Percentiles rank a stretch among this genome's conserved stretches.
phyloP scores from a whole-genome alignment of 768 basidiomycete genomes.

The Trametes gibbosa region DNA sequence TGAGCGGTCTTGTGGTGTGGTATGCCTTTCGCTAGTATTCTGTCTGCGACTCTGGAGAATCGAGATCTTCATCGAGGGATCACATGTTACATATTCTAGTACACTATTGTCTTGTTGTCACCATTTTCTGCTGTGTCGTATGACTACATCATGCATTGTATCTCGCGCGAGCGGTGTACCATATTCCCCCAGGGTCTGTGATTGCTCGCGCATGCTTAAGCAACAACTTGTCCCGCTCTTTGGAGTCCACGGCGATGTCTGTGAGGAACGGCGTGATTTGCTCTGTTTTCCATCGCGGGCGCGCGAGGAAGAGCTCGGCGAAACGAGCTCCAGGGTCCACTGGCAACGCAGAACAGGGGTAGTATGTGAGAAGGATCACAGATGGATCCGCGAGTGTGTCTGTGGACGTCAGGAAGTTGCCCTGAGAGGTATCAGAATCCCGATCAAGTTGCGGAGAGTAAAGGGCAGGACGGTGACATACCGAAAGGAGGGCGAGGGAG shows the following conservation, averaged over 20 bases:
- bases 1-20: neutral
- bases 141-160: conserved; percentile 43
- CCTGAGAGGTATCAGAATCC: conserved; percentile 44
- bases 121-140: too few species aligned
- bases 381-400: conserved; percentile 35
- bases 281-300: conserved; percentile 69
- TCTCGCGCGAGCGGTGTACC: conserved; percentile 72
- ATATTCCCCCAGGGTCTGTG: conserved; percentile 63
- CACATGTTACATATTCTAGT: neutral
- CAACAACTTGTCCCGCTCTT: conserved; percentile 84
- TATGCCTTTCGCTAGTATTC: too few species aligned
- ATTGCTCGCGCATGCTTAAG: conserved; percentile 82
- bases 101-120: neutral
- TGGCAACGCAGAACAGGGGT: conserved; percentile 73
- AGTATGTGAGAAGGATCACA: conserved; percentile 55
- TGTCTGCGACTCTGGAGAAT: too few species aligned
- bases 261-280: conserved; percentile 81
- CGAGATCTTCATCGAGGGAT: neutral
- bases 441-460: neutral
- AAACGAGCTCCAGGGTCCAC: conserved; percentile 79
- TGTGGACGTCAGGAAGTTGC: conserved; percentile 61
- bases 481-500: conserved; percentile 66
- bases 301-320: conserved; percentile 81
- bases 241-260: conserved; percentile 79
- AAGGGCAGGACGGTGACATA: conserved; percentile 34